Percentiles rank a stretch among this genome's conserved stretches.
Evolutionary conservation across 306 rosid species (phyloP).

Genomic region (Corylus americana): DNA sequence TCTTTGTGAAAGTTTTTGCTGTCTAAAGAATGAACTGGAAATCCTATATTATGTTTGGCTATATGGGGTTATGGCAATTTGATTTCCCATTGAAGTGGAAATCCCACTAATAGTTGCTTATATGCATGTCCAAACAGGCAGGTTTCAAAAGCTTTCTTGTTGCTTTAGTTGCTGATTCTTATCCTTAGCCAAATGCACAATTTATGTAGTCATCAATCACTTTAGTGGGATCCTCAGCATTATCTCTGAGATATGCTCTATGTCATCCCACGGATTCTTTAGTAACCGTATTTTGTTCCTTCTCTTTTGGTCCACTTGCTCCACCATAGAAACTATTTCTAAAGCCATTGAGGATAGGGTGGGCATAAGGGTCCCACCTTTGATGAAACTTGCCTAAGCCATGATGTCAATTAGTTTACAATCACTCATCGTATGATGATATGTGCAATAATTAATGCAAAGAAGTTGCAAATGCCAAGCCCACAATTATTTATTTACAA

Average conservation of each 20-base stretch:
- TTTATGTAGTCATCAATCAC: slow-evolving; percentile 8
- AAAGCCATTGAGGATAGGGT: background rate
- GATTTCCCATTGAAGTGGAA: background rate
- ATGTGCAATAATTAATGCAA: background rate
- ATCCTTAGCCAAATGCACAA: background rate
- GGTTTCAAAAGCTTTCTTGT: background rate
- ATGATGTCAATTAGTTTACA: slow-evolving; percentile 3
- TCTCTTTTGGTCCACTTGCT: slow-evolving; percentile 18
- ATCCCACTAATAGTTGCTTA: background rate
- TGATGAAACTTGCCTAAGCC: slow-evolving; percentile 15
- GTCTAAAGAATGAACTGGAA: background rate
- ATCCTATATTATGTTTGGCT: background rate
- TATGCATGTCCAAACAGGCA: background rate
- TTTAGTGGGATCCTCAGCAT: slow-evolving; percentile 21
- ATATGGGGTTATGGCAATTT: background rate
- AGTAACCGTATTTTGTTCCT: slow-evolving; percentile 11
- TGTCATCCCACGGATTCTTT: slow-evolving; percentile 5
- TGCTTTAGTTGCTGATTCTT: background rate
- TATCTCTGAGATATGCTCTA: slow-evolving; percentile 14
- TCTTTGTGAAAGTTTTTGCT: background rate
- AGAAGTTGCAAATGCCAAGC: background rate
- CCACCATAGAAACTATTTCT: background rate
- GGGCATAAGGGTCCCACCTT: background rate
- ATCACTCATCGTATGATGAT: background rate
- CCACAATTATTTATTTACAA: background rate